Base-by-base conservation (phyloP, 2,329 filamentous ascomycete genomes). In the Pestalotiopsis sp. region DNA sequence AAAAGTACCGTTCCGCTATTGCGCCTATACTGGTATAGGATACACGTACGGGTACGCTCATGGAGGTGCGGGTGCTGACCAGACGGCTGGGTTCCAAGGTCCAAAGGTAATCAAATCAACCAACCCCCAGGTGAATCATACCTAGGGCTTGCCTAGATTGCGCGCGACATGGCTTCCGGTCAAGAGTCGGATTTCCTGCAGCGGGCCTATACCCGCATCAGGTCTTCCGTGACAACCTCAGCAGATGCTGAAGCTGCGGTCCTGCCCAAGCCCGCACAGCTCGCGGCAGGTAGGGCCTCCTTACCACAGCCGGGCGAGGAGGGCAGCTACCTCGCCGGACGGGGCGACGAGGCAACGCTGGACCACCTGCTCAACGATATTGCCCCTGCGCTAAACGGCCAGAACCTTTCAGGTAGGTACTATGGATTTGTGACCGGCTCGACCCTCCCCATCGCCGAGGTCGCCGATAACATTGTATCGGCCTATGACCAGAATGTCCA, bases 391-490 rank as follows among this genome's bases (percentile, higher is more conserved):
- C 86, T 96, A 69, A 94, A 91, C 73, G 87, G 85, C 17, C 87
- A 89, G 74, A 90, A 89, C 72, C 85, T 87, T 57, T 89, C 87
- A 58, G 80, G 89, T 12, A 88, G 90, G 67, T 97, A 97, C 84
- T 97, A 93, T 78, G 95, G 94, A 69, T 97, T 98, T 78, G 92
- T 98, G 5, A 97, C 91, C 0, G 95, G 95, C 59, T 92, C 93
- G 14, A 85, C 87, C 7, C 92, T 95, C 0, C 93, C 94, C 5
- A 89, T 94, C 27, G 94, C 94, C 39, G 87, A 92, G 73, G 88
- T 93, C 66, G 95, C 94, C 1, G 95, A 98, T 78, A 92, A 94
- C 71, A 81, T 97, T n/a, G 94, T 95, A 70, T 91, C 91, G 4
- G 87, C 88, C 9, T 87, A 91, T 70, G 95, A 98, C 77, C 93